Evolutionary conservation across 192 early-diverging fungal species (phyloP).

Genomic region (Backusella macrospora): DNA sequence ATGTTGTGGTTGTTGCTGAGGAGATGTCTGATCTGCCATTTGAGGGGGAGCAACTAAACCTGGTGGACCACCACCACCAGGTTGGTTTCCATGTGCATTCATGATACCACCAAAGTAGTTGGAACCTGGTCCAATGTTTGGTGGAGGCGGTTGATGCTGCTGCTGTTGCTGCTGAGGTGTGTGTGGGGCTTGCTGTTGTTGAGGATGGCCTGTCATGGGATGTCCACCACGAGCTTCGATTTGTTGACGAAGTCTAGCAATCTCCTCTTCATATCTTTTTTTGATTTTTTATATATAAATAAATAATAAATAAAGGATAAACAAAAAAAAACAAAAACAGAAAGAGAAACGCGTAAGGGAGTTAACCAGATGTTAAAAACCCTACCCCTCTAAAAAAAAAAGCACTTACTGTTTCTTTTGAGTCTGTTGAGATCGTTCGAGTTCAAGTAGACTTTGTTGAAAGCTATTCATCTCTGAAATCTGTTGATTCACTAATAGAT

Average conservation of each 20-base stretch:
- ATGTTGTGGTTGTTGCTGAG: slow-evolving; percentile 31
- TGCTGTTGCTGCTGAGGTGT: slow-evolving; percentile 17
- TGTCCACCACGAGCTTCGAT: slow-evolving; percentile 63
- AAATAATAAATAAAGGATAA: too few species aligned
- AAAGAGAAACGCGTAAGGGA: slow-evolving; percentile 5
- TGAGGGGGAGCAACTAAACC: slow-evolving; percentile 58
- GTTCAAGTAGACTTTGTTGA: slow-evolving; percentile 76
- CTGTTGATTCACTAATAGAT: slow-evolving; percentile 65
- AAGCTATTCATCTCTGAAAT: slow-evolving; percentile 80
- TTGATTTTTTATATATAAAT: background rate
- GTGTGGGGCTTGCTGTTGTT: slow-evolving; percentile 14
- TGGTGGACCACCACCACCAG: slow-evolving; percentile 32
- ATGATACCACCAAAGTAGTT: slow-evolving; percentile 59
- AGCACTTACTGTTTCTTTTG: slow-evolving; percentile 74
- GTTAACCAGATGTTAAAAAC: background rate
- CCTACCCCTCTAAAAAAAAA: background rate
- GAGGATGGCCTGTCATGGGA: slow-evolving; percentile 41
- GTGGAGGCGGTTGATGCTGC: slow-evolving; percentile 57
- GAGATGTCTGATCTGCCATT: slow-evolving; percentile 47
- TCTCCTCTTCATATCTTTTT: slow-evolving; percentile 77
- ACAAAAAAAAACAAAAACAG: slow-evolving; percentile 16
- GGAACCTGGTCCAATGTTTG: slow-evolving; percentile 66
- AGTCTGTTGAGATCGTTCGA: slow-evolving; percentile 80
- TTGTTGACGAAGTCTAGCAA: slow-evolving; percentile 78
- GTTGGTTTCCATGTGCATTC: slow-evolving; percentile 44